Base-by-base conservation (phyloP, 495 filamentous ascomycete species). In the Darksidea phi region DNA sequence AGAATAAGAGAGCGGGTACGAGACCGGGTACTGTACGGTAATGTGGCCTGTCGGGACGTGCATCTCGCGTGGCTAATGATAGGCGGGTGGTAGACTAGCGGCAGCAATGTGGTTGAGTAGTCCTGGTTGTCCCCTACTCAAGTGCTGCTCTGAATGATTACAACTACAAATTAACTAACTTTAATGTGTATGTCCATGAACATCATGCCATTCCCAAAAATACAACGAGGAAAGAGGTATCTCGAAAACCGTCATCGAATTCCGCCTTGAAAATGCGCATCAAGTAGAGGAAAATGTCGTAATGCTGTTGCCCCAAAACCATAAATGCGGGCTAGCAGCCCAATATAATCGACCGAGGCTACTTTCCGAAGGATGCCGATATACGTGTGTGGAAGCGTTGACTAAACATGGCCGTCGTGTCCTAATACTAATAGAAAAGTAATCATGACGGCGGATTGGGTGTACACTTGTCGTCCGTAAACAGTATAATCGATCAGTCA, bases 91-190 rank as follows among this genome's bases (percentile, higher is more conserved):
- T n/a, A n/a, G n/a, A n/a, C n/a, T n/a, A n/a, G n/a, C 43, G 36
- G 36, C 36, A 38, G 15, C 8, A 38, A 38, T 38, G 8, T 38
- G 36, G 36, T 38, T 7, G 36, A 10, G 15, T 6, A 8, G 43
- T 8, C 43, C 8, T 48, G 8, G 20, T 7, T 6, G 20, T 7
- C 13, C 13, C 23, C 47, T 15, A 25, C 24, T 17, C 17, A 21
- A 15, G 12, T 21, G 15, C 47, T 49, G 18, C 21, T 24, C 53
- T 60, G 53, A 59, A 37, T 53, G 34, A 60, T 60, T 60, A 60
- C 37, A 17, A 60, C 57, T 59, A 59, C 36, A 17, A 41, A 48
- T 41, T 57, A 57, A 6, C 34, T 55, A 24, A 32, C 25, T 36
- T n/a, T 15, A 11, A 55, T 42, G 6, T 42, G 10, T 43, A 21